These are phyloP conservation scores for Sphenostylis stenocarpa DNA, from an alignment of 306 rosid species.

Conservation along the genomic window DNA sequence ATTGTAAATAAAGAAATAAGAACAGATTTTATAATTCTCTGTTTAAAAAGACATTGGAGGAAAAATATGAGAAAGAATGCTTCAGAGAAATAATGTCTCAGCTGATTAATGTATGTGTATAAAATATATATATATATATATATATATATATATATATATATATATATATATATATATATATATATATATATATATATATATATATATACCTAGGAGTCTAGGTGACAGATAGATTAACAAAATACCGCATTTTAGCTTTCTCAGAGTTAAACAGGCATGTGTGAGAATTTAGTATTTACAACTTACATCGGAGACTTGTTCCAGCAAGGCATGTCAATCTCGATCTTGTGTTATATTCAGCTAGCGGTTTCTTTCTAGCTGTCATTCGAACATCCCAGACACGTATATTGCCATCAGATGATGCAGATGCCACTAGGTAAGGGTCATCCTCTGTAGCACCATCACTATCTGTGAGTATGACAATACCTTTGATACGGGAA, in stretches of 20 bases:
- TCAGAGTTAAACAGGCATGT: neutral
- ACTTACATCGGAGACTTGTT: slow-evolving; percentile 71
- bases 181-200: no score
- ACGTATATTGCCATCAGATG: slow-evolving; percentile 83
- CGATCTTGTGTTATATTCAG: slow-evolving; percentile 78
- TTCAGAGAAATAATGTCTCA: no score
- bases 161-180: no score
- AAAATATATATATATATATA: no score
- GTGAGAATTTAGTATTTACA: neutral
- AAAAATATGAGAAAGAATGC: no score
- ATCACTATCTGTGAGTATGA: slow-evolving; percentile 46
- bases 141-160: no score
- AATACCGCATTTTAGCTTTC: no score
- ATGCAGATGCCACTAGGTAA: slow-evolving; percentile 73
- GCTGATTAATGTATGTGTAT: no score
- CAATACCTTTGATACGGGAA: slow-evolving; percentile 84
- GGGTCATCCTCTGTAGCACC: slow-evolving; percentile 60
- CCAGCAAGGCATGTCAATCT: slow-evolving; percentile 94
- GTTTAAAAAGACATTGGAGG: neutral
- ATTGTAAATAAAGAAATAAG: neutral
- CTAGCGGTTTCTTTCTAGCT: slow-evolving; percentile 60
- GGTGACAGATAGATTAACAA: no score
- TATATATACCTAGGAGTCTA: no score
- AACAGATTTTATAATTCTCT: neutral
- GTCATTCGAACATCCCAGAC: slow-evolving; percentile 97